These are phyloP conservation scores for Naematelia aurantialba DNA, from an alignment of 768 basidiomycete species.

Conservation along the genomic window DNA sequence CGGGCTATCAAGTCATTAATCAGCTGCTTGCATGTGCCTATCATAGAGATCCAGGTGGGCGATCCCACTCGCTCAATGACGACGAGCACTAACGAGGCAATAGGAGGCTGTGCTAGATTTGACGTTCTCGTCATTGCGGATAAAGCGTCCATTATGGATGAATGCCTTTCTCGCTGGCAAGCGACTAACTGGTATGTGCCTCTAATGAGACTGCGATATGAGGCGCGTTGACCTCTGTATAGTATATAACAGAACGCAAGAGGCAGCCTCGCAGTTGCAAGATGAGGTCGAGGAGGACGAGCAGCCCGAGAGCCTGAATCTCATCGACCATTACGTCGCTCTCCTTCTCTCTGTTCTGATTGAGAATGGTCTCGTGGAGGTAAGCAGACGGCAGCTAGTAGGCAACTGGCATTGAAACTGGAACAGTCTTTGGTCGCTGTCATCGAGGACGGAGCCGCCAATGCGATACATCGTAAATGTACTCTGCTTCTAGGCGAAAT, in stretches of 20 bases:
- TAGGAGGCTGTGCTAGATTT: conserved; percentile 91
- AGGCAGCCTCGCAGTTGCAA: conserved; percentile 18
- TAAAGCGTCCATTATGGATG: conserved; percentile 89
- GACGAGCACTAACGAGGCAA: background rate
- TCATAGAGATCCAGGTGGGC: conserved; percentile 74
- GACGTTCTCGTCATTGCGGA: conserved; percentile 88
- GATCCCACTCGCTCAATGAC: conserved; percentile 1
- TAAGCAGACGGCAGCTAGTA: conserved; percentile 48
- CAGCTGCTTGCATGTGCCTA: conserved; percentile 81
- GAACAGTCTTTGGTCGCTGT: conserved; percentile 74
- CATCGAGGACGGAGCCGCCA: conserved; percentile 66
- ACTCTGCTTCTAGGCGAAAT: conserved; percentile 87
- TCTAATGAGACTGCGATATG: background rate
- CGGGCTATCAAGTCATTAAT: conserved; percentile 78
- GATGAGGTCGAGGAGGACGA: conserved; percentile 28
- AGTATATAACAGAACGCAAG: conserved; percentile 44
- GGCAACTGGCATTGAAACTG: background rate
- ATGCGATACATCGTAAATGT: conserved; percentile 68
- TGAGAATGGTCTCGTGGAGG: conserved; percentile 83
- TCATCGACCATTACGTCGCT: conserved; percentile 90
- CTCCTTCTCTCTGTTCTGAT: conserved; percentile 77
- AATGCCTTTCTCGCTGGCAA: conserved; percentile 86
- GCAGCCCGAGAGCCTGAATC: conserved; percentile 61
- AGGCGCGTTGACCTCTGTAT: background rate
- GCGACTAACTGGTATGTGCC: conserved; percentile 69